Evolutionary conservation across 768 basidiomycete genomes (phyloP).

Genomic region (Rhizopogon vulgaris): DNA sequence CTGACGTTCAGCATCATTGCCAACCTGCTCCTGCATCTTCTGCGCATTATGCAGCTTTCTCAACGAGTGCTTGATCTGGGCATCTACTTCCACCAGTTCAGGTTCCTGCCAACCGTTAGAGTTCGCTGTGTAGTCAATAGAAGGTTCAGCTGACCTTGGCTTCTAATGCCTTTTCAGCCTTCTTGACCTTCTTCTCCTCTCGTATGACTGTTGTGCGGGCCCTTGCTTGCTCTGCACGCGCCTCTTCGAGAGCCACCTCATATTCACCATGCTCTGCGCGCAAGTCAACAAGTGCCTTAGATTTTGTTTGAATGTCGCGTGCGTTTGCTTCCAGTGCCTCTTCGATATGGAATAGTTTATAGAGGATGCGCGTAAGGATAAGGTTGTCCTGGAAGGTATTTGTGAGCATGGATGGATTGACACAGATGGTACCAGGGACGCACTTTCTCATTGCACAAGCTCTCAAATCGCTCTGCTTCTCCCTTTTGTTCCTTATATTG

Average conservation of each 20-base stretch:
- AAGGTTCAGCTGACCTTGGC: conserved; percentile 52
- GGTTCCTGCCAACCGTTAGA: conserved; percentile 56
- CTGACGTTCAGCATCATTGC: conserved; percentile 50
- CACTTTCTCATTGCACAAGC: conserved; percentile 68
- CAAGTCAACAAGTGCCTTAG: conserved; percentile 61
- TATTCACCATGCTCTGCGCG: conserved; percentile 64
- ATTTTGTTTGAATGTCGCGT: conserved; percentile 63
- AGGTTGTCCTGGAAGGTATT: conserved; percentile 58
- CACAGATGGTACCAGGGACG: conserved; percentile 14
- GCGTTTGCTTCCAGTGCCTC: conserved; percentile 71
- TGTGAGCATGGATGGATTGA: conserved; percentile 1
- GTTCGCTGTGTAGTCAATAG: background rate
- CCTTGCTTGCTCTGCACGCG: conserved; percentile 75
- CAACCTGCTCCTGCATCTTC: conserved; percentile 56
- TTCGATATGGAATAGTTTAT: conserved; percentile 88
- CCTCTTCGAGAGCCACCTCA: conserved; percentile 66
- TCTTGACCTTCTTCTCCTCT: conserved; percentile 85
- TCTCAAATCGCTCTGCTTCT: conserved; percentile 86
- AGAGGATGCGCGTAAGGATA: conserved; percentile 75
- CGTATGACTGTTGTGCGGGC: conserved; percentile 70
- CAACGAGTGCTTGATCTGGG: conserved; percentile 80
- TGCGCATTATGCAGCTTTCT: conserved; percentile 72
- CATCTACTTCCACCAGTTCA: conserved; percentile 75
- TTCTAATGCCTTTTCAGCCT: conserved; percentile 84
- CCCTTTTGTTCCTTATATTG: conserved; percentile 96